A percentile compares a stretch with the other conserved stretches of the same genome.
These are phyloP conservation scores for Didymella pinodella DNA, from an alignment of 2,329 filamentous ascomycete species.

Conservation along the genomic window DNA sequence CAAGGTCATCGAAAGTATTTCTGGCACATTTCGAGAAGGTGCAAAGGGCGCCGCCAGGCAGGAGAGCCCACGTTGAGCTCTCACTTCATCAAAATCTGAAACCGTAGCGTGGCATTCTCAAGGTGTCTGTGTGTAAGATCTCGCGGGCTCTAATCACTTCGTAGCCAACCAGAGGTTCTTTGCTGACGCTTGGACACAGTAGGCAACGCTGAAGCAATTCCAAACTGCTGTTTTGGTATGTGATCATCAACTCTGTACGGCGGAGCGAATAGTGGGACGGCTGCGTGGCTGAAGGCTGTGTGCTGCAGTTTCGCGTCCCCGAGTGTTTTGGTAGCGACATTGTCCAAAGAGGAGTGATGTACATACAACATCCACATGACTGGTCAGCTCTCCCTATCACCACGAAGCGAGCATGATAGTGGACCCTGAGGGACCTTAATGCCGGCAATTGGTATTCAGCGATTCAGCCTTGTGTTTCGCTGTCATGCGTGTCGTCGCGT, in stretches of 20 bases:
- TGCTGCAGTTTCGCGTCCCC: conserved; percentile 3
- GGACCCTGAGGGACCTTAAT: not conserved
- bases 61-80: conserved; percentile 11
- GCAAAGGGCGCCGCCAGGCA: conserved; percentile 17
- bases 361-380: conserved; percentile 12
- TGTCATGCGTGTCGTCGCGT: conserved; percentile 37
- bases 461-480: conserved; percentile 37
- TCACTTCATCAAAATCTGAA: conserved; percentile 29
- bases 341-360: conserved; percentile 14
- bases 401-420: conserved; percentile 11
- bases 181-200: conserved; percentile 5
- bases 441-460: conserved; percentile 2
- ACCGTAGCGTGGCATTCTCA: conserved; percentile 31
- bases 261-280: conserved; percentile 10
- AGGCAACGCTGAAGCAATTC: conserved; percentile 1
- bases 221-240: conserved; percentile 11
- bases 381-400: conserved; percentile 6
- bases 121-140: conserved; percentile 15
- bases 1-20: conserved; percentile 23
- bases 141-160: conserved; percentile 23
- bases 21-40: conserved; percentile 30
- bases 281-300: conserved; percentile 20
- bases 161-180: conserved; percentile 7
- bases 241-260: conserved; percentile 15
- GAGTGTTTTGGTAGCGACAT: conserved; percentile 13